Percentiles rank a stretch among this genome's conserved stretches.
Conservation (phyloP, 306 rosid species). For the Psophocarpus tetragonolobus region DNA sequence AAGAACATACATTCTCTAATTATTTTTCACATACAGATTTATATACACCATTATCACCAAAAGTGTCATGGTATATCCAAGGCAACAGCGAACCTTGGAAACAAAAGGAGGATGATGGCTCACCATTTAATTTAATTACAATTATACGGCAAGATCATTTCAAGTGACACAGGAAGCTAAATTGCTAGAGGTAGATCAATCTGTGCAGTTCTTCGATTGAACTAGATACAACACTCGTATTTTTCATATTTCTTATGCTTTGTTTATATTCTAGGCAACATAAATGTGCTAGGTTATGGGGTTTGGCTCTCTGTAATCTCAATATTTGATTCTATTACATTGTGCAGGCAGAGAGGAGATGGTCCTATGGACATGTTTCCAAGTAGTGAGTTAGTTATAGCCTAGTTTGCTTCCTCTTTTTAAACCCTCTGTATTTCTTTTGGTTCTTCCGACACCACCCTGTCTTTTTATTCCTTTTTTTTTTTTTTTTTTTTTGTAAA, state of each 20-base stretch:
- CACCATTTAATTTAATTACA: constrained; percentile 49
- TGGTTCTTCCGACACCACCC: not conserved
- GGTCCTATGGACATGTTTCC: constrained; percentile 11
- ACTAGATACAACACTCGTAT: not conserved
- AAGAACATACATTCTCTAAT: constrained; percentile 2
- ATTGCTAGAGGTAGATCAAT: constrained; percentile 10
- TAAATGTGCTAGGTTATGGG: not conserved
- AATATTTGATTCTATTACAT: not conserved
- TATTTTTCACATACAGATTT: constrained; percentile 48
- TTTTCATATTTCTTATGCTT: not conserved
- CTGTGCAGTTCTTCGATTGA: not conserved
- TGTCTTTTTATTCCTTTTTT: not conserved
- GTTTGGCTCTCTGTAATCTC: not conserved
- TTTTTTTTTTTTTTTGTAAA: constrained; percentile 3
- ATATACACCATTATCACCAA: constrained; percentile 71
- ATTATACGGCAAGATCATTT: constrained; percentile 70
- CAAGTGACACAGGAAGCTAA: constrained; percentile 42
- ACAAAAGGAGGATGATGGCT: constrained; percentile 62
- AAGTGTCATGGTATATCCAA: constrained; percentile 75
- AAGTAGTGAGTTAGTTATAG: not conserved
- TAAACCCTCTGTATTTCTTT: not conserved
- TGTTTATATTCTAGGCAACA: constrained; percentile 18
- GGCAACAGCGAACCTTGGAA: constrained; percentile 64
- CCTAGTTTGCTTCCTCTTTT: not conserved
- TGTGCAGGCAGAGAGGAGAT: constrained; percentile 38